Base-by-base conservation (phyloP, 2,329 filamentous ascomycete genomes). In the Fusarium solani-melongenae region DNA sequence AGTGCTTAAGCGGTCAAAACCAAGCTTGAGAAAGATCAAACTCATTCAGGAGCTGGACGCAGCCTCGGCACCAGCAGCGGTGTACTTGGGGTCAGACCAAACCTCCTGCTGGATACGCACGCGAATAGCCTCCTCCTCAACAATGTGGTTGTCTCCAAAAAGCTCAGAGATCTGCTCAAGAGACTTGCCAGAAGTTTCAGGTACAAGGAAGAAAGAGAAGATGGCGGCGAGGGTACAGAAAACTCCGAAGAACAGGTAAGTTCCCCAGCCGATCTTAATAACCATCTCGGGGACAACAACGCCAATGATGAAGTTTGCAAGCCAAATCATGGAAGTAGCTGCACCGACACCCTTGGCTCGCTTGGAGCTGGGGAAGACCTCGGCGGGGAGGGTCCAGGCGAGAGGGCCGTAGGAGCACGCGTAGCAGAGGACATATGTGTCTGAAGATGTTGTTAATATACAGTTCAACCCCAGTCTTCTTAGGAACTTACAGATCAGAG, bases 241-340 rank as follows among this genome's bases (percentile, higher is more conserved):
- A 8, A 84, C 77, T 0, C 86, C 87, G 59, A 89, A 90, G 80
- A 90, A 89, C 10, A 88, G 80, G 65, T 89, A 89, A 0, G 84
- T 84, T 2, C 84, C 84, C 68, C 80, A 86, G 2, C 81, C 82
- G 1, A 86, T 88, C 44, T 86, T 84, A 62, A 88, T 80, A 7
- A 90, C 82, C 49, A 91, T 83, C 2, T 87, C 86, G 0, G 88
- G 89, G 0, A 87, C 89, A 17, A 88, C 85, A 22, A 89, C 83
- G 9, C 88, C 88, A 55, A 79, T 73, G 33, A 78, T 86, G 63
- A 81, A 82, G 67, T 80, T 81, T 6, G 74, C 76, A 7, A 84
- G 63, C 83, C 83, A 84, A 41, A 79, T 80, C 46, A 78, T 79
- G 0, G 78, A 78, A 0, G 81, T 82, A 0, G 80, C 75, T 3